A percentile compares a stretch with the other conserved stretches of the same genome.
Conservation (phyloP, 2,329 filamentous ascomycete species). For the Microdochium bolleyi region DNA sequence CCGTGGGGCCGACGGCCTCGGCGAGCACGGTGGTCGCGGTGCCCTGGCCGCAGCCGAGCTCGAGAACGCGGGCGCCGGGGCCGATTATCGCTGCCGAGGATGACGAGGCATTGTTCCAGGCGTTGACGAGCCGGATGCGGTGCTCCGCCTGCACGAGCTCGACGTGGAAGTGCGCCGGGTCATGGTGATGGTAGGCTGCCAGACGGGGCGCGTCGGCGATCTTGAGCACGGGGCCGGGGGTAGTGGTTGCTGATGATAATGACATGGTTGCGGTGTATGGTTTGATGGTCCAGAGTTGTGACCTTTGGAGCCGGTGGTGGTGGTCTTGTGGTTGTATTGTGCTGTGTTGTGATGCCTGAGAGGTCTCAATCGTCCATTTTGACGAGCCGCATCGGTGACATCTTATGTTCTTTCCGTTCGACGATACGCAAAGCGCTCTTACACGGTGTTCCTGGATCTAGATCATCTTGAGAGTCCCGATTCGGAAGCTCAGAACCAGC, state of each 20-base stretch:
- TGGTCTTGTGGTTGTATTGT: not conserved
- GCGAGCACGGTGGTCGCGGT: slow-evolving; percentile 48
- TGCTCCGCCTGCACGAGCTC: slow-evolving; percentile 21
- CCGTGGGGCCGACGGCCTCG: slow-evolving; percentile 30
- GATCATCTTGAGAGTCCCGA: not conserved
- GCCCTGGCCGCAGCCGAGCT: slow-evolving; percentile 53
- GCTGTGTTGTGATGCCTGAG: not conserved
- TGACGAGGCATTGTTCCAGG: slow-evolving; percentile 15
- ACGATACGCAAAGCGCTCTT: too few species aligned
- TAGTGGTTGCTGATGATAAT: not conserved
- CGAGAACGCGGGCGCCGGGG: slow-evolving; percentile 36
- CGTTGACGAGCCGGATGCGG: slow-evolving; percentile 24
- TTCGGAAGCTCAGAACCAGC: not conserved
- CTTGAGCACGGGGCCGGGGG: not conserved
- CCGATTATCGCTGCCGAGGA: slow-evolving; percentile 9
- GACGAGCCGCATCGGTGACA: too few species aligned
- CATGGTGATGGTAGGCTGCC: slow-evolving; percentile 2
- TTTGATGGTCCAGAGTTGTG: not conserved
- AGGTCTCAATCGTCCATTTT: not conserved
- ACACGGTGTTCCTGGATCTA: too few species aligned
- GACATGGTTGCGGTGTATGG: not conserved
- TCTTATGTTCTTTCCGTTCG: too few species aligned
- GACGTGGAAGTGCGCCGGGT: slow-evolving; percentile 4
- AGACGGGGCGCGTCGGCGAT: not conserved
- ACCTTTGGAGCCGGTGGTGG: too few species aligned